Evolutionary conservation across 768 basidiomycete genomes (phyloP).

Genomic region (Gymnopilus dilepis): DNA sequence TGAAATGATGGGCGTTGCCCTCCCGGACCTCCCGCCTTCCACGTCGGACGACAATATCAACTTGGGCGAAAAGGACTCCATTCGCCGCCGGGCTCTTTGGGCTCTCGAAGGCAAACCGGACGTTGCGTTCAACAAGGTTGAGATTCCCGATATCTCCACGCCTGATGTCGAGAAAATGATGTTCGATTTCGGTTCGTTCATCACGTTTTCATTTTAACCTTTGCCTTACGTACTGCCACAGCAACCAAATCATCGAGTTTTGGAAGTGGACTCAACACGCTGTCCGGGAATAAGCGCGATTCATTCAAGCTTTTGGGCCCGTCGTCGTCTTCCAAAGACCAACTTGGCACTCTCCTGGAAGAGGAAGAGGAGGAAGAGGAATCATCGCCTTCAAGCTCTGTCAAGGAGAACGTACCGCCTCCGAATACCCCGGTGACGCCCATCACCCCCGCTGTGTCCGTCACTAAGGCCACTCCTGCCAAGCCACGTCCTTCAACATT

Average conservation of each 20-base stretch:
- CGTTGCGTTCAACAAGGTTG: conserved; percentile 72
- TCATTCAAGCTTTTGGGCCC: conserved; percentile 75
- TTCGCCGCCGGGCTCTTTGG: conserved; percentile 82
- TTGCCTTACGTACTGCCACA: conserved; percentile 44
- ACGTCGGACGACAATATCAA: conserved; percentile 71
- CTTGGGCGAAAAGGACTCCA: conserved; percentile 75
- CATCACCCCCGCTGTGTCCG: conserved; percentile 35
- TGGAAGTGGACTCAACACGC: conserved; percentile 34
- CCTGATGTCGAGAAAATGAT: conserved; percentile 59
- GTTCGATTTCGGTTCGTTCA: conserved; percentile 70
- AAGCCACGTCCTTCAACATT: conserved; percentile 71
- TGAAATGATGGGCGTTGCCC: conserved; percentile 85
- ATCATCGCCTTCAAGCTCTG: conserved; percentile 29
- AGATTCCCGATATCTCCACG: conserved; percentile 79
- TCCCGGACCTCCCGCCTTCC: conserved; percentile 68
- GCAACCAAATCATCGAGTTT: conserved; percentile 52
- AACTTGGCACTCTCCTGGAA: conserved; percentile 79
- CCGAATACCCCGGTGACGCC: conserved; percentile 30
- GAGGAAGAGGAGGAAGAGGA: conserved; percentile 91
- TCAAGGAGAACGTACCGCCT: conserved; percentile 27
- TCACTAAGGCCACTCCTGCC: conserved; percentile 42
- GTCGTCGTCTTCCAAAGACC: conserved; percentile 72
- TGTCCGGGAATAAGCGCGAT: conserved; percentile 72
- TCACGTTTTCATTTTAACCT: conserved; percentile 13
- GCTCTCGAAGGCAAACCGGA: conserved; percentile 87